phyloP scores from a whole-genome alignment of 306 rosid genomes.

The Hippophae tibetana region DNA sequence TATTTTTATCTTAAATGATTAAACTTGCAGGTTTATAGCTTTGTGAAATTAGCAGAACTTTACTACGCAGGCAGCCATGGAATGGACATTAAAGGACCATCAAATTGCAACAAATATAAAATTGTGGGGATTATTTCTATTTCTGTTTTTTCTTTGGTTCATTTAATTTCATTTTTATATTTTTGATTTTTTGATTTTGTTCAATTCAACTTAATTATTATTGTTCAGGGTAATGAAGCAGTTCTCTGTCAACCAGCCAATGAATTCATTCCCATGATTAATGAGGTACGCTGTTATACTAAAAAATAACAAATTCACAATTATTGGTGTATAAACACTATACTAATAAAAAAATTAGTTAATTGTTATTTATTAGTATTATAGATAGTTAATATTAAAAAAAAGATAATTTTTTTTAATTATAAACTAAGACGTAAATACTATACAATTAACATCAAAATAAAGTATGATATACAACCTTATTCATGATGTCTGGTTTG shows the following conservation, averaged over 20 bases:
- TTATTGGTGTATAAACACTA: too few relatives aligned
- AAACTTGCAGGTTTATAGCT: constrained; percentile 51
- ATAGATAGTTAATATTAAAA: too few relatives aligned
- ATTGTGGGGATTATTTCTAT: constrained; percentile 34
- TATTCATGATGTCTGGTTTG: too few relatives aligned
- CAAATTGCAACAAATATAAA: constrained; percentile 33
- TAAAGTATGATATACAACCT: too few relatives aligned
- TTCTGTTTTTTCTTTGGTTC: too few relatives aligned
- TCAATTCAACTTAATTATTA: constrained; percentile 3
- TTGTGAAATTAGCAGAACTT: constrained; percentile 64
- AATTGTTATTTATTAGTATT: too few relatives aligned
- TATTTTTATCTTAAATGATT: background rate
- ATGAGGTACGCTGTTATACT: constrained; percentile 15
- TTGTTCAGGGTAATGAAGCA: constrained; percentile 50
- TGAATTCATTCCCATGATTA: constrained; percentile 72
- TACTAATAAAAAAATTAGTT: too few relatives aligned
- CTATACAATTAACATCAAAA: too few relatives aligned
- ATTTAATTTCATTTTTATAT: background rate
- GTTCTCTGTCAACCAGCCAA: constrained; percentile 72
- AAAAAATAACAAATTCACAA: background rate
- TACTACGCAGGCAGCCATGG: constrained; percentile 98
- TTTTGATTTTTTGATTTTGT: constrained; percentile 1
- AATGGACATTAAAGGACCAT: constrained; percentile 92
- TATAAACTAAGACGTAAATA: too few relatives aligned
- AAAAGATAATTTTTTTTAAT: too few relatives aligned